Conservation (phyloP, 129 eudicot genomes). For the Daucus carota region DH1_v3.0 NC_030382.2:58742001-58742500, state of each 20-base stretch:
- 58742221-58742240: background rate
- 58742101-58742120: conserved; percentile 62
- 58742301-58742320: conserved; percentile 86
- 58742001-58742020: background rate
- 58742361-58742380: conserved; percentile 54
- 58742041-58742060: background rate
- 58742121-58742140: conserved; percentile 68
- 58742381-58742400: conserved; percentile 82
- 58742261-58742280: conserved; percentile 81
- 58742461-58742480: conserved; percentile 90
- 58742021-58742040: background rate
- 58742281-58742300: conserved; percentile 93
- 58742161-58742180: conserved; percentile 90
- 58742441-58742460: conserved; percentile 74
- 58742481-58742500: conserved; percentile 92
- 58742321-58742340: conserved; percentile 78
- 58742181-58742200: conserved; percentile 33
- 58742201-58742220: background rate
- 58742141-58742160: conserved; percentile 89
- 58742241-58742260: background rate
- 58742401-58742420: conserved; percentile 99
- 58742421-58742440: conserved; percentile 98
- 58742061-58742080: background rate
- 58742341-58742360: conserved; percentile 93
- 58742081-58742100: conserved; percentile 38